Evolutionary conservation across 2,329 filamentous ascomycete genomes (phyloP), one percentile per base, ranked within the genome.

Genomic region (Pseudocercospora vitis): DNA sequence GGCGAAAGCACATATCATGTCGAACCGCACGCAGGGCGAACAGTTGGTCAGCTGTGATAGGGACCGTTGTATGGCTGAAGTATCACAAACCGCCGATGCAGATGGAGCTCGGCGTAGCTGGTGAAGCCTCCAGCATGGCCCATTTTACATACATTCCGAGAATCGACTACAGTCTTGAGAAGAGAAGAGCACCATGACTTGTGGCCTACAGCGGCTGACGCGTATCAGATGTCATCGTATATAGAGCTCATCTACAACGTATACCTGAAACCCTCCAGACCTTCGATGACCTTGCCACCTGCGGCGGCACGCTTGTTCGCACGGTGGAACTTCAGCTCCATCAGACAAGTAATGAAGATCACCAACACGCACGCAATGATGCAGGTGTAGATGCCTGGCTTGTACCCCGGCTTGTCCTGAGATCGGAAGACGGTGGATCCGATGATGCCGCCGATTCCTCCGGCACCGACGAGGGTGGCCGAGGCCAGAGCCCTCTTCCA

Each of bases 401-500:
- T 50, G 49, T 71, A 71, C 2, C 53, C 59, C 1, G 67, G 65
- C 50, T 65, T 65, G 45, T 71, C 69, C 46, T 70, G 63, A 12
- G 58, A 56, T 11, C 69, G 57, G 57, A 71, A 71, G 1, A 70
- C 67, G 0, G 68, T 70, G 1, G 52, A 56, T 7, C 68, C 68
- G 11, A 69, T 61, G 46, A 94, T 94, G 26, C 89, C 89, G 24
- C 89, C 89, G 21, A 95, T 76, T 2, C 87, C 88, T 6, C 88
- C 88, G 46, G 88, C 83, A 1, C 86, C 87, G 3, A 94, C 86
- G 2, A 92, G 79, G 0, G 85, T 86, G 2, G 89, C 87, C 55
- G 83, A 88, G 68, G 83, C 86, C 62, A 94, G 85, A 0, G 89
- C 89, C 44, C 90, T 83, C 75, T 92, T 95, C 88, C 89, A 95